phyloP scores from a whole-genome alignment of 768 basidiomycete species.

The Macrocybe gigantea region DNA sequence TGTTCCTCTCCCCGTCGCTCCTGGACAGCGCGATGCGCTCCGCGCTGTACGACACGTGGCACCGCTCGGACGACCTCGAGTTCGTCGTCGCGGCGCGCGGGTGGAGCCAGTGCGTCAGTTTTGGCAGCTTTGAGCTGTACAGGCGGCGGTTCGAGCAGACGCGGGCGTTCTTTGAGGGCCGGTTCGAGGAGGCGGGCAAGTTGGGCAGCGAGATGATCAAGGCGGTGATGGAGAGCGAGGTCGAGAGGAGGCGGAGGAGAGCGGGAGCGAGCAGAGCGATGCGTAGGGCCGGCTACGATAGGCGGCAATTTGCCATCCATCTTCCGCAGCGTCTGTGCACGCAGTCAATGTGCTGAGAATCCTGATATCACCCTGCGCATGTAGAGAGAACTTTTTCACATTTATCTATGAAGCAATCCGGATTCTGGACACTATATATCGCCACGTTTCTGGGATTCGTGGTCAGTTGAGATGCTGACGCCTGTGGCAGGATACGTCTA shows the following conservation, averaged over 20 bases:
- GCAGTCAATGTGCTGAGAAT: no score
- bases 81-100: slow-evolving; percentile 91
- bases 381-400: no score
- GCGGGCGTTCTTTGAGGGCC: slow-evolving; percentile 72
- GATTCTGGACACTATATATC: no score
- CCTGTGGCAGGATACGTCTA: no score
- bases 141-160: slow-evolving; percentile 74
- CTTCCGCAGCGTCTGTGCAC: no score
- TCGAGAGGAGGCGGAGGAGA: slow-evolving; percentile 27
- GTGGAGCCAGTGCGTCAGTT: slow-evolving; percentile 94
- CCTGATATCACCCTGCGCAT: no score
- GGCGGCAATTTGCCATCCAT: no score
- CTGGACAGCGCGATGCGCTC: slow-evolving; percentile 70
- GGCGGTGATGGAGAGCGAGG: slow-evolving; percentile 66
- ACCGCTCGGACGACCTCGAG: slow-evolving; percentile 87
- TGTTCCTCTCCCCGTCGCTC: slow-evolving; percentile 68
- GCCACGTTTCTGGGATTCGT: no score
- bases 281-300: no score
- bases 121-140: slow-evolving; percentile 90
- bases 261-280: neutral
- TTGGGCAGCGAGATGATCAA: slow-evolving; percentile 88
- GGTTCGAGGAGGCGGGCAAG: slow-evolving; percentile 82
- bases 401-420: no score
- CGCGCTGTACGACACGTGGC: slow-evolving; percentile 68
- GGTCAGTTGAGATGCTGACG: no score